Evolutionary conservation across 2,329 filamentous ascomycete species (phyloP).

Genomic region (Arthroderma sp.): DNA sequence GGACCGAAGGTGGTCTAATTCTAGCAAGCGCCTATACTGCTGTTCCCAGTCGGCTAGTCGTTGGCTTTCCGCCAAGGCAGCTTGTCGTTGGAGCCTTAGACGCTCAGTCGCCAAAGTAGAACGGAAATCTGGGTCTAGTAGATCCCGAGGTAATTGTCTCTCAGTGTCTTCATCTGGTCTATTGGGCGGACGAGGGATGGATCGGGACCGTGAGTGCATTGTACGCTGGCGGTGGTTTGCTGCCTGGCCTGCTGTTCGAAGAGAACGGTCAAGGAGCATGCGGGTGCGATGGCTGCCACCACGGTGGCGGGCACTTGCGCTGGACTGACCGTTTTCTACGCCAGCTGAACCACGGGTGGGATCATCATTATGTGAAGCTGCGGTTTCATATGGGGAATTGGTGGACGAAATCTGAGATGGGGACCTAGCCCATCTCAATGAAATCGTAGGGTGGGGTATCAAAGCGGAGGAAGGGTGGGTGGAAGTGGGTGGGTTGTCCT

Average conservation of each 20-base stretch:
- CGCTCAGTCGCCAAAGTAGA: slow-evolving; percentile 28
- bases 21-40: slow-evolving; percentile 22
- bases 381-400: slow-evolving; percentile 12
- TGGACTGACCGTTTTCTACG: slow-evolving; percentile 1
- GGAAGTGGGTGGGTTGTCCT: slow-evolving; percentile 14
- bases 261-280: slow-evolving; percentile 5
- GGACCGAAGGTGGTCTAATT: slow-evolving; percentile 23
- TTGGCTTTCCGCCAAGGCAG: slow-evolving; percentile 22
- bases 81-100: slow-evolving; percentile 25
- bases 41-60: slow-evolving; percentile 20
- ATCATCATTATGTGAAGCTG: slow-evolving; percentile 13
- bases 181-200: slow-evolving; percentile 22
- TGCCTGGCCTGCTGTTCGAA: background rate
- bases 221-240: slow-evolving; percentile 12
- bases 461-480: slow-evolving; percentile 13
- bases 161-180: slow-evolving; percentile 16
- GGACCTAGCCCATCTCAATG: slow-evolving; percentile 28
- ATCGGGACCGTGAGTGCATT: slow-evolving; percentile 21
- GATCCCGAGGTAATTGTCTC: slow-evolving; percentile 17
- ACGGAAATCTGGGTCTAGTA: slow-evolving; percentile 19
- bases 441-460: slow-evolving; percentile 20
- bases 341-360: slow-evolving; percentile 5
- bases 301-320: background rate
- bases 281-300: slow-evolving; percentile 1
- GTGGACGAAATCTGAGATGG: slow-evolving; percentile 26